Conservation (phyloP, 2,329 filamentous ascomycete genomes). For the Colletotrichum sojae region DNA sequence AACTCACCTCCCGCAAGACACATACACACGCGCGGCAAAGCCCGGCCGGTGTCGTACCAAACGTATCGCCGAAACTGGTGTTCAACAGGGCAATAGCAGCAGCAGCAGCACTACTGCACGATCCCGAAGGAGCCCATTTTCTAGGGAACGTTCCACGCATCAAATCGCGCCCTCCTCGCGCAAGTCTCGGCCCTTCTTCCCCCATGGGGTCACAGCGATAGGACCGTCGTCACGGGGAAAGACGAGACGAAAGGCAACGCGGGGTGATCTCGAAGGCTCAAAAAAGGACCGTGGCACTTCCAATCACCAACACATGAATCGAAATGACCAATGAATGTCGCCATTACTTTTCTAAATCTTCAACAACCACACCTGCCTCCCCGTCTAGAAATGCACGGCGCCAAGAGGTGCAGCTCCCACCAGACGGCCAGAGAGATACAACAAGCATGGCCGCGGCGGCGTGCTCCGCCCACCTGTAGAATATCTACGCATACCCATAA, state of each 20-base stretch:
- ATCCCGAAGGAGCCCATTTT: not conserved
- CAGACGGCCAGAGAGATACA: too few species aligned
- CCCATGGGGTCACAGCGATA: too few species aligned
- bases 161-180: too few species aligned
- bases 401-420: not conserved
- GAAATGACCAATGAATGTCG: not conserved
- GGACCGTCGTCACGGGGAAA: not conserved
- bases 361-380: not conserved
- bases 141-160: not conserved
- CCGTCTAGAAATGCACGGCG: not conserved
- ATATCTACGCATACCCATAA: too few species aligned
- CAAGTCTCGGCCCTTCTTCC: not conserved
- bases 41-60: too few species aligned
- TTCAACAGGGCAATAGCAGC: too few species aligned
- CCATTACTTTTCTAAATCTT: not conserved
- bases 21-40: too few species aligned
- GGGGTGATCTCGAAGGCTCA: not conserved
- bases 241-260: not conserved
- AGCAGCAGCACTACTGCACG: not conserved
- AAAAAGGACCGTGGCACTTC: not conserved
- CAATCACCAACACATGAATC: not conserved
- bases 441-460: too few species aligned
- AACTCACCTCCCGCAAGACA: not conserved
- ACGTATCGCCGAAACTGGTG: too few species aligned
- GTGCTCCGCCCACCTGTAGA: too few species aligned